Evolutionary conservation across 805 yeast genomes (phyloP).

Genomic region (Metschnikowia drakensbergensis): DNA sequence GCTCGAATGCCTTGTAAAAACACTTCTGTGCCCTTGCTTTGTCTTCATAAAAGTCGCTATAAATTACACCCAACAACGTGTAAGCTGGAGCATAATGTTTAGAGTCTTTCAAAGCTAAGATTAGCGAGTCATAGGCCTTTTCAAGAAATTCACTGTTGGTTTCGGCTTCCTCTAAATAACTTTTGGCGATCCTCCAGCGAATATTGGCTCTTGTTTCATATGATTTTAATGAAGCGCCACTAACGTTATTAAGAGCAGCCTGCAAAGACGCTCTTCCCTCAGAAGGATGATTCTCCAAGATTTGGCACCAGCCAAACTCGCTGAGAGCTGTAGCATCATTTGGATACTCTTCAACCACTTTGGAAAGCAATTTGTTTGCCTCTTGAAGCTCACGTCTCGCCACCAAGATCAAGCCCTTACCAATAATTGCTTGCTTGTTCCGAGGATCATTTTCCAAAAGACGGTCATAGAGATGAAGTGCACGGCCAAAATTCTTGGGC

Average conservation of each 20-base stretch:
- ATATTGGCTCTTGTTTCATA: conserved; percentile 55
- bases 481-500: conserved; percentile 79
- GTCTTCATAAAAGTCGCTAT: conserved; percentile 56
- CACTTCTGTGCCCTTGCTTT: conserved; percentile 73
- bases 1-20: conserved; percentile 83
- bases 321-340: conserved; percentile 55
- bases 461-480: conserved; percentile 64
- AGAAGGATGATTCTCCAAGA: conserved; percentile 47
- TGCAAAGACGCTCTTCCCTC: conserved; percentile 52
- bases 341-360: conserved; percentile 48
- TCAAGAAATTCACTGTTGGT: conserved; percentile 26
- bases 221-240: conserved; percentile 51
- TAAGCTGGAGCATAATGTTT: conserved; percentile 74
- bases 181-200: conserved; percentile 72
- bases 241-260: conserved; percentile 38
- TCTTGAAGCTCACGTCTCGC: conserved; percentile 56
- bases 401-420: conserved; percentile 73
- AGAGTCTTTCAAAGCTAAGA: conserved; percentile 59
- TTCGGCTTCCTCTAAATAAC: conserved; percentile 40
- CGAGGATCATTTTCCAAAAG: conserved; percentile 42
- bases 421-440: conserved; percentile 65
- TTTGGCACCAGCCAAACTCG: conserved; percentile 77
- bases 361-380: conserved; percentile 52
- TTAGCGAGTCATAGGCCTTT: conserved; percentile 54
- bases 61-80: conserved; percentile 76